These are phyloP conservation scores for Aurinia saxatilis DNA, from an alignment of 345 rosid genomes.

Conservation along the genomic window DNA sequence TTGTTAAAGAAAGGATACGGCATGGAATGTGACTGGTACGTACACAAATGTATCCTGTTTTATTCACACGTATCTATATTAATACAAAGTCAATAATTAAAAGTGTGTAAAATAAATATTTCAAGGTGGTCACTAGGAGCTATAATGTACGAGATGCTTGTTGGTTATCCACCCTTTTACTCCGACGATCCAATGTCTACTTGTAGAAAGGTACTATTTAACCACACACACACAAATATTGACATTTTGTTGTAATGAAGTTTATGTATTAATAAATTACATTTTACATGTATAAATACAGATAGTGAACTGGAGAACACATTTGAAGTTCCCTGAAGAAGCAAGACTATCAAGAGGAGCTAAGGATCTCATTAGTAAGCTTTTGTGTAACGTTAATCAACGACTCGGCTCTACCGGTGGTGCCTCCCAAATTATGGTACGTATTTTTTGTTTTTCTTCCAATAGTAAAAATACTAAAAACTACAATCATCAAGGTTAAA, in stretches of 20 bases:
- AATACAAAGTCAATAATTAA: too few species aligned
- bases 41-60: neutral
- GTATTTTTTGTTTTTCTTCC: too few species aligned
- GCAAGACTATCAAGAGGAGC: conserved; percentile 69
- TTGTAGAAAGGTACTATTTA: conserved; percentile 63
- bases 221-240: too few species aligned
- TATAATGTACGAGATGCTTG: conserved; percentile 89
- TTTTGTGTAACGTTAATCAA: conserved; percentile 73
- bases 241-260: neutral
- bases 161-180: conserved; percentile 92
- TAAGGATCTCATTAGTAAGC: conserved; percentile 64
- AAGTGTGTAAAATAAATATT: neutral
- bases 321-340: conserved; percentile 94
- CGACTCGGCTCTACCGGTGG: conserved; percentile 82
- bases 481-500: too few species aligned
- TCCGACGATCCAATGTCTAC: conserved; percentile 91
- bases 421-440: conserved; percentile 88
- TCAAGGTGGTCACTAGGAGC: conserved; percentile 99
- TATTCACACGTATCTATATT: too few species aligned
- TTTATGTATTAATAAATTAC: neutral
- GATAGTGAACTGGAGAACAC: conserved; percentile 95
- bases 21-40: conserved; percentile 94
- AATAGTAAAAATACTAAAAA: conserved; percentile 33
- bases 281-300: conserved; percentile 11
- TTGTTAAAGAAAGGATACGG: conserved; percentile 91